Percentiles rank a stretch among this genome's conserved stretches.
These are phyloP conservation scores for Penicillium simplicissimum DNA, from an alignment of 495 filamentous ascomycete species.

Conservation along the genomic window DNA sequence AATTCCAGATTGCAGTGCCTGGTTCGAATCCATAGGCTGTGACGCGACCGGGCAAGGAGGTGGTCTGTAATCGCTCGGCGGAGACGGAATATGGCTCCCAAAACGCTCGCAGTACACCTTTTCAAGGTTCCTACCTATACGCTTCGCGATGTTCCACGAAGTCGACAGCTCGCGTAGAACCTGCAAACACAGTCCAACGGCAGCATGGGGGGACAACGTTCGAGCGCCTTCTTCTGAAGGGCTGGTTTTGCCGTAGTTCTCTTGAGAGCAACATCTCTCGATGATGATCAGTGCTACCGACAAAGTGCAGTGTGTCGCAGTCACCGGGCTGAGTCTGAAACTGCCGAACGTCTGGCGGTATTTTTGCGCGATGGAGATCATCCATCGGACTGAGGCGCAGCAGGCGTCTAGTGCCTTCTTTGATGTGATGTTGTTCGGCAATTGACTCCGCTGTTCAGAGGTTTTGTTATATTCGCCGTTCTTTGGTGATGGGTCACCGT, in stretches of 20 bases:
- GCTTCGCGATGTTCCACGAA: constrained; percentile 31
- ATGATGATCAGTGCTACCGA: constrained; percentile 30
- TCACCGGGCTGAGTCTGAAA: constrained; percentile 32
- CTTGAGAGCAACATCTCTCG: constrained; percentile 20
- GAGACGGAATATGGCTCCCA: constrained; percentile 15
- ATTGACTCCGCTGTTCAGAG: background rate
- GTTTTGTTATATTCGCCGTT: background rate
- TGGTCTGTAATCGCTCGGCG: background rate
- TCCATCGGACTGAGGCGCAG: constrained; percentile 21
- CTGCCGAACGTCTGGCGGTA: constrained; percentile 33
- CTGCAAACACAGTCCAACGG: constrained; percentile 21
- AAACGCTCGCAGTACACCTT: constrained; percentile 24
- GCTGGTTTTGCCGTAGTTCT: background rate
- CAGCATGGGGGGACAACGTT: constrained; percentile 15
- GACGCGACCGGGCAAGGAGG: background rate
- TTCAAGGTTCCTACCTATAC: constrained; percentile 28
- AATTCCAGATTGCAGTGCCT: background rate
- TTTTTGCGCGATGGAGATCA: constrained; percentile 28
- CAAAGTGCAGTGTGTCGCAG: constrained; percentile 32
- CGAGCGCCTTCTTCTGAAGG: background rate
- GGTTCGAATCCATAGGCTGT: background rate
- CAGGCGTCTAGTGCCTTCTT: constrained; percentile 18
- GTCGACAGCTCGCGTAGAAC: constrained; percentile 27
- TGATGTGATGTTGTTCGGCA: background rate
- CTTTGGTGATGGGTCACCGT: background rate